Percentiles rank a stretch among this genome's conserved stretches.
Conservation (phyloP, 176 grass and related monocot genomes). For the Aegilops longissima region DNA sequence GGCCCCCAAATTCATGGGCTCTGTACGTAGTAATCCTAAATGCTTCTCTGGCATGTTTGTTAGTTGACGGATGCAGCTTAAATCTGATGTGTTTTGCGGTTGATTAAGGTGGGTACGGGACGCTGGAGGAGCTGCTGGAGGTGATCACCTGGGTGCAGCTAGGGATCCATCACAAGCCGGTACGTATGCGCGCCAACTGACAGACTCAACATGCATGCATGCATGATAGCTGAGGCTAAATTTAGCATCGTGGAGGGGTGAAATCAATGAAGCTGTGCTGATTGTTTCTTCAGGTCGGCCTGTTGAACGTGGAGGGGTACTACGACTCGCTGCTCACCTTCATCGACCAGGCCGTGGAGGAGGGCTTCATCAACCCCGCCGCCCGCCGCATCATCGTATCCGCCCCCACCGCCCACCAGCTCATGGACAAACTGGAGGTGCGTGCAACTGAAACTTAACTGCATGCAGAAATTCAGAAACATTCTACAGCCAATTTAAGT, state of each 20-base stretch:
- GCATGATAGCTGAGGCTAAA: background rate
- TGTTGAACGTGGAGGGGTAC: conserved; percentile 77
- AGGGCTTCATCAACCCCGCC: conserved; percentile 57
- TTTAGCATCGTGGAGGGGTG: background rate
- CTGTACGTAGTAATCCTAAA: background rate
- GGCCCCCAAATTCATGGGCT: background rate
- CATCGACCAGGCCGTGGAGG: conserved; percentile 62
- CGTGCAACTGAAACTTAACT: background rate
- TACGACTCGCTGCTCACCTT: conserved; percentile 61
- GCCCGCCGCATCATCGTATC: conserved; percentile 53
- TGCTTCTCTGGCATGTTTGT: too few relatives aligned
- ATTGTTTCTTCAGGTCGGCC: conserved; percentile 39
- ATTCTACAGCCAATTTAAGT: too few relatives aligned
- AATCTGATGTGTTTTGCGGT: background rate
- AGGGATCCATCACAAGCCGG: conserved; percentile 73
- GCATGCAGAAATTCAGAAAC: background rate
- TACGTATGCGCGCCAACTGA: background rate
- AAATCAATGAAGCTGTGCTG: too few relatives aligned
- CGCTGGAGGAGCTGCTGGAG: conserved; percentile 67
- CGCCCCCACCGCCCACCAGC: conserved; percentile 33
- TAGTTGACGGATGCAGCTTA: background rate
- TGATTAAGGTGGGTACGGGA: conserved; percentile 59
- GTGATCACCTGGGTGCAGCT: conserved; percentile 69
- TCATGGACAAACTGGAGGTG: conserved; percentile 60
- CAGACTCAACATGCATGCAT: too few relatives aligned